A percentile compares a stretch with the other conserved stretches of the same genome.
Conservation (phyloP, 306 rosid genomes). For the Canavalia gladiata region DNA sequence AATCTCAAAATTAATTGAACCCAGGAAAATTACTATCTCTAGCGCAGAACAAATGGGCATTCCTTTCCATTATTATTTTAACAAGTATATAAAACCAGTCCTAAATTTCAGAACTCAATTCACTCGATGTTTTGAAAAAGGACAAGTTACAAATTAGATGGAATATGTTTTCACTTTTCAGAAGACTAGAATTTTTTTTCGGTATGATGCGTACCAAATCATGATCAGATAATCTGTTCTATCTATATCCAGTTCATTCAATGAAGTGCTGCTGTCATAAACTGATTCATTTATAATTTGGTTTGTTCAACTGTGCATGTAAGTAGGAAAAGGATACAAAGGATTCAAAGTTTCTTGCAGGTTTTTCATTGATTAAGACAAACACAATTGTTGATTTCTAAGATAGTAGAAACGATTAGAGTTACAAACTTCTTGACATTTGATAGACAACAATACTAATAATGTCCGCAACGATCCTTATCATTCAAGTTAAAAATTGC, state of each 20-base stretch:
- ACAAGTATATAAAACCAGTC: not conserved
- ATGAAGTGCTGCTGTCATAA: slow-evolving; percentile 8
- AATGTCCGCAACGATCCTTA: not conserved
- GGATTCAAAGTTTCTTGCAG: not conserved
- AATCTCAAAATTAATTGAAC: not conserved
- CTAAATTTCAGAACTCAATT: not conserved
- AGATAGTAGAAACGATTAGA: not conserved
- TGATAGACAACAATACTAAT: not conserved
- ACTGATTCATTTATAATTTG: not conserved
- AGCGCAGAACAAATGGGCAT: not conserved
- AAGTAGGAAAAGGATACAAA: not conserved
- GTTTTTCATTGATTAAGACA: not conserved
- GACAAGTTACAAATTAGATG: not conserved
- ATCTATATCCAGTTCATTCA: not conserved
- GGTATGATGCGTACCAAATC: not conserved
- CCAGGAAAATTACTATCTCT: not conserved
- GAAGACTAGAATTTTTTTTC: not conserved
- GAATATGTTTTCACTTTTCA: not conserved
- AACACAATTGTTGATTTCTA: not conserved
- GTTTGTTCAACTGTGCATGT: slow-evolving; percentile 9
- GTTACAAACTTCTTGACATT: not conserved
- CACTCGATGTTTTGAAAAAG: not conserved
- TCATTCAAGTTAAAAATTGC: not conserved
- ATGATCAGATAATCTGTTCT: not conserved
- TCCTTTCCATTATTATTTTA: not conserved